Base-by-base conservation (phyloP, 2,329 filamentous ascomycete species). In the Nemania abortiva region DNA sequence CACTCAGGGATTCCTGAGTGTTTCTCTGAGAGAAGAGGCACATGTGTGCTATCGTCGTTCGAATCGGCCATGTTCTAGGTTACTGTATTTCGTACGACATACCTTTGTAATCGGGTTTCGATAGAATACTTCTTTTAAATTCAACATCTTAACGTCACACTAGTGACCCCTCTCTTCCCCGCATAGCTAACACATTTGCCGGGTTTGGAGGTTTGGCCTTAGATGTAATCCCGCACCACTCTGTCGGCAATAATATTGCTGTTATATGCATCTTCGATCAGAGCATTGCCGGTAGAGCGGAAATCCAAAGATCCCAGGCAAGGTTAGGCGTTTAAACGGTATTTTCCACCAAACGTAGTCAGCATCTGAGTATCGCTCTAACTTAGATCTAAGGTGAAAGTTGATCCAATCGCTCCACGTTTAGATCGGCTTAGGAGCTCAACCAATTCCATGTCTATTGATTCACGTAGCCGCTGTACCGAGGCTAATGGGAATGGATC, bases 1-100 rank as follows among this genome's bases (percentile, higher is more conserved):
- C 74, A 80, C 0, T 70, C 60, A 1, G 82, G 81, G 54, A 83
- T 82, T 18, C 82, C 81, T 11, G 81, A 81, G 70, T 83, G 79
- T 20, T 77, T 77, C 55, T 80, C 77, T 3, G 79, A 77, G 10
- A 82, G 78, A 6, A 79, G 77, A 5, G 80, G 80, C 6, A 82
- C 75, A 37, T 75, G 66, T 5, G 73, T 74, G 45, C 71, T 73
- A 49, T 75, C 76, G 63, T 79, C 74, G 15, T 76, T 56, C 7
- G 31, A 50, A 49, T 57, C 42, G 13, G 66, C 54, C 68, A 70
- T 70, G 22, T 4, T 67, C 7, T 37, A 37, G 7, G 34, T 9
- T 37, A 37, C 11, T 37, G 2, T 37, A 27, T 27, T 5, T 27
- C 24, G 24, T 45, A 53, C 13, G 2, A 45, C 47, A 18, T 59